Evolutionary conservation across 768 basidiomycete species (phyloP).

Genomic region (Lentinula lateritia): DNA sequence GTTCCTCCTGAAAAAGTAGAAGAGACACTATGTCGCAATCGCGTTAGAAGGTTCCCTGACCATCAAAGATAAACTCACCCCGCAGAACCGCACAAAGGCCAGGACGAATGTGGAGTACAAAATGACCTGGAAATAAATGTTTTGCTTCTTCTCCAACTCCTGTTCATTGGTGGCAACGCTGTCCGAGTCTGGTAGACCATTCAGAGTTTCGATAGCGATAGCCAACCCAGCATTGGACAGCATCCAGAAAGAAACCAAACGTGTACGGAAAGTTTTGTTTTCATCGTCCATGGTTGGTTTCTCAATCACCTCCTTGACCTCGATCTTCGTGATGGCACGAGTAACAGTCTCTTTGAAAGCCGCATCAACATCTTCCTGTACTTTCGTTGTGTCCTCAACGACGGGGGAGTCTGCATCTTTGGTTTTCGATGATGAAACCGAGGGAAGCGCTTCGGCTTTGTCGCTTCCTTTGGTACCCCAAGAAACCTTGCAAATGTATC

Average conservation of each 20-base stretch:
- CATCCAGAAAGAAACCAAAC: conserved; percentile 82
- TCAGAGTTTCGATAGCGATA: conserved; percentile 71
- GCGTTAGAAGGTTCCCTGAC: not conserved
- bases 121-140: conserved; percentile 69
- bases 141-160: conserved; percentile 36
- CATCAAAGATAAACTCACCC: conserved; percentile 43
- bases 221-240: conserved; percentile 62
- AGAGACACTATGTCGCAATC: conserved; percentile 53
- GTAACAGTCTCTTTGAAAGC: conserved; percentile 90
- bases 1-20: conserved; percentile 79
- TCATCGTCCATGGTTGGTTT: conserved; percentile 84
- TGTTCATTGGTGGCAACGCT: conserved; percentile 32
- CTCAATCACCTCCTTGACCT: conserved; percentile 59
- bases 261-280: conserved; percentile 91
- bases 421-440: conserved; percentile 78
- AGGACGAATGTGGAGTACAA: conserved; percentile 77
- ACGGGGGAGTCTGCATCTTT: conserved; percentile 71
- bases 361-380: conserved; percentile 85
- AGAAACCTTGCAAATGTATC: conserved; percentile 47
- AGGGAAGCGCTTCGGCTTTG: conserved; percentile 88
- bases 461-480: conserved; percentile 97
- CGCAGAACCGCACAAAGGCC: conserved; percentile 65
- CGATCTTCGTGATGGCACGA: conserved; percentile 75
- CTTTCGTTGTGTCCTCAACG: conserved; percentile 79
- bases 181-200: conserved; percentile 45